These are phyloP conservation scores for Botrytis pseudocinerea DNA, from an alignment of 2,329 filamentous ascomycete genomes.

Conservation along the genomic window DNA sequence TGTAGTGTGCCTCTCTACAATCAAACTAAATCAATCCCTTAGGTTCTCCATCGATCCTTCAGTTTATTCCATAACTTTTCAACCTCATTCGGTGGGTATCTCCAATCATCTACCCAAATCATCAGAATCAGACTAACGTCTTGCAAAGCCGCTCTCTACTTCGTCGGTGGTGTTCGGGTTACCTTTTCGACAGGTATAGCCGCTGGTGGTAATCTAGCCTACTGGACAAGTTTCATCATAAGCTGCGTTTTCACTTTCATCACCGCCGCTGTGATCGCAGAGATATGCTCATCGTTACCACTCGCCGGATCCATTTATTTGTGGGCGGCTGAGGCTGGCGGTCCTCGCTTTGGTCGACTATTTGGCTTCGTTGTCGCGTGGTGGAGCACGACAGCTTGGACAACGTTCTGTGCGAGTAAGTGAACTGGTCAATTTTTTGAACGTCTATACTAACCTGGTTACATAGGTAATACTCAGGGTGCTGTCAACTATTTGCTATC, in stretches of 20 bases:
- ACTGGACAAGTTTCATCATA: constrained; percentile 59
- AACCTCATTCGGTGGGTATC: constrained; percentile 50
- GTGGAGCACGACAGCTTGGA: constrained; percentile 28
- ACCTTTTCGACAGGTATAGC: constrained; percentile 63
- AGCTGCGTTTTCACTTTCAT: constrained; percentile 26
- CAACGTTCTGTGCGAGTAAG: constrained; percentile 25
- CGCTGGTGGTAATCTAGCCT: constrained; percentile 61
- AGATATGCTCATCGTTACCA: constrained; percentile 25
- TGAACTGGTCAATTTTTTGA: not conserved
- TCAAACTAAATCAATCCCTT: constrained; percentile 22
- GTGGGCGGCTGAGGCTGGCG: constrained; percentile 25
- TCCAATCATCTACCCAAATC: not conserved
- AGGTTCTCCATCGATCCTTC: constrained; percentile 53
- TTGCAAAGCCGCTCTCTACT: constrained; percentile 53
- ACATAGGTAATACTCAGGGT: constrained; percentile 24
- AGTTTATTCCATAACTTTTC: constrained; percentile 59
- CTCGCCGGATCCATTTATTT: constrained; percentile 28
- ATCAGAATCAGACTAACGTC: not conserved
- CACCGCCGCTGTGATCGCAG: constrained; percentile 27
- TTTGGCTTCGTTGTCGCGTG: constrained; percentile 26
- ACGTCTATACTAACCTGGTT: not conserved
- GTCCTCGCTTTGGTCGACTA: constrained; percentile 24
- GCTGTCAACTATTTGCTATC: constrained; percentile 29
- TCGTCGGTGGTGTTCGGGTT: constrained; percentile 59
- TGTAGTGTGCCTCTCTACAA: not conserved